phyloP scores from a whole-genome alignment of 352 stramenopile genomes.

The Globisporangium yorkense region DNA sequence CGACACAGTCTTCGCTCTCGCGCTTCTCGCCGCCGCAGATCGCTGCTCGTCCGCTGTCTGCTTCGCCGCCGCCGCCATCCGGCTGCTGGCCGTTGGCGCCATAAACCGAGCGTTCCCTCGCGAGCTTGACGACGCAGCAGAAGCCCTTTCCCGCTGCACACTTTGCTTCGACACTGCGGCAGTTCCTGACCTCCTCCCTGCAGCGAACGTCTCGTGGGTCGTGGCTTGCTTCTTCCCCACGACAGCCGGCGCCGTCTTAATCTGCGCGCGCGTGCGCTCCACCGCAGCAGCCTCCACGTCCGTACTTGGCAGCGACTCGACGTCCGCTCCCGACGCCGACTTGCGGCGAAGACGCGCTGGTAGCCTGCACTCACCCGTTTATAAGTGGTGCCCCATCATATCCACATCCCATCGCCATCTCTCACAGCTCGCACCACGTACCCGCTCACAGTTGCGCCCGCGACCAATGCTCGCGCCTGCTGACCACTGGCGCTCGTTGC shows the following conservation, averaged over 20 bases:
- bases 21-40: neutral
- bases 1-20: constrained; percentile 1
- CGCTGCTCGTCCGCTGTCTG: neutral
- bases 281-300: neutral
- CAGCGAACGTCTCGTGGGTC: neutral
- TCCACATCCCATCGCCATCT: neutral
- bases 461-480: neutral
- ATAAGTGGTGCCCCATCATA: neutral
- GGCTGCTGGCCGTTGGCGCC: constrained; percentile 12
- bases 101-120: constrained; percentile 10
- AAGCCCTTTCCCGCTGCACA: neutral
- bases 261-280: constrained; percentile 4
- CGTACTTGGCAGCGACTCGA: neutral
- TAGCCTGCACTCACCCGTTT: neutral
- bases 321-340: neutral
- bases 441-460: constrained; percentile 7
- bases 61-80: constrained; percentile 7
- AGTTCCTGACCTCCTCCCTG: neutral
- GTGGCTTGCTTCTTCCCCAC: neutral
- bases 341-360: constrained; percentile 4
- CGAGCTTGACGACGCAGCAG: neutral
- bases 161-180: neutral
- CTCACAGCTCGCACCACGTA: neutral
- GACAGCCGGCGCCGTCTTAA: constrained; percentile 2
- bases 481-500: neutral